Evolutionary conservation across 1,284 basidiomycete species (phyloP).

Genomic region (Thelephora terrestris): DNA sequence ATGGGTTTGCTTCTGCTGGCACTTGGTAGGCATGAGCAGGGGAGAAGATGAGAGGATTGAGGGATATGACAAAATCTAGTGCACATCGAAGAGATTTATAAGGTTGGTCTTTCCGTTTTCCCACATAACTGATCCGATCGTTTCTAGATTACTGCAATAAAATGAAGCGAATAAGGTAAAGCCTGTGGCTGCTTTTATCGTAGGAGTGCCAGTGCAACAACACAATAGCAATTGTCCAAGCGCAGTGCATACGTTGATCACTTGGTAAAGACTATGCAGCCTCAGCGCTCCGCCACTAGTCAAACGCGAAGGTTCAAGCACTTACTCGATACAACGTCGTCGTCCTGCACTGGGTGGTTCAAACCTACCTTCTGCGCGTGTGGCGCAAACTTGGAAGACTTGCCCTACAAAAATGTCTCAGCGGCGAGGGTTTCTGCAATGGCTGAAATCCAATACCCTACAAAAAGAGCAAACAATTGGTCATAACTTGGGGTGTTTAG

Average conservation of each 20-base stretch:
- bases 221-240: constrained; percentile 2
- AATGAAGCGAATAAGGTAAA: background rate
- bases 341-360: constrained; percentile 81
- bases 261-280: constrained; percentile 27
- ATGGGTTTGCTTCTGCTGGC: constrained; percentile 3
- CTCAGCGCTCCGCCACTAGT: constrained; percentile 1
- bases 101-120: background rate
- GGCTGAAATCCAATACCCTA: constrained; percentile 17
- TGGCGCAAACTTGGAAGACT: constrained; percentile 84
- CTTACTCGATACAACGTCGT: constrained; percentile 90
- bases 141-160: background rate
- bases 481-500: constrained; percentile 8
- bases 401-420: constrained; percentile 45
- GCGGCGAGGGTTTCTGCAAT: background rate
- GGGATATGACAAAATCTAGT: background rate
- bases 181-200: too few species aligned
- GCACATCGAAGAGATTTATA: background rate
- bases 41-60: background rate
- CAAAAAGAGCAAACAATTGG: constrained; percentile 1
- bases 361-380: constrained; percentile 93
- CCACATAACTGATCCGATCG: too few species aligned
- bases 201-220: background rate
- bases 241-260: constrained; percentile 10
- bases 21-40: background rate
- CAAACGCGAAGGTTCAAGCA: constrained; percentile 12